Percentiles rank a stretch among this genome's conserved stretches.
Evolutionary conservation across 2,329 filamentous ascomycete genomes (phyloP).

Genomic region (Stagonosporopsis vannaccii): DNA sequence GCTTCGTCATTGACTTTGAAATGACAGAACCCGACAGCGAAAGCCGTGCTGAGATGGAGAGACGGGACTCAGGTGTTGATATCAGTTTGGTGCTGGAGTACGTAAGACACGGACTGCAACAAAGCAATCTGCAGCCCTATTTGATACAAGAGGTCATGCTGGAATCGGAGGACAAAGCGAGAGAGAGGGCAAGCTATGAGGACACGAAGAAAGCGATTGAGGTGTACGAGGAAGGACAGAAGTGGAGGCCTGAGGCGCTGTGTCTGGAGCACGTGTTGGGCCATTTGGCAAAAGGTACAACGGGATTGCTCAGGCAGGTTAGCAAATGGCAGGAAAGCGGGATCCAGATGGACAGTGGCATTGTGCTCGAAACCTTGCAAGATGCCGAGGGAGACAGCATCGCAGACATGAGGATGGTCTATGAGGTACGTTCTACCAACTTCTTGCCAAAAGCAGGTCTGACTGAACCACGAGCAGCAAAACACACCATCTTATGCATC

Average conservation of each 20-base stretch:
- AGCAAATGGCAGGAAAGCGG: constrained; percentile 55
- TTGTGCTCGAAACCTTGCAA: constrained; percentile 54
- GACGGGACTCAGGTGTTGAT: constrained; percentile 80
- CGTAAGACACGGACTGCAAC: constrained; percentile 73
- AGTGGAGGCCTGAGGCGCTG: constrained; percentile 41
- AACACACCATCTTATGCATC: not conserved
- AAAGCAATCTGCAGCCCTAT: constrained; percentile 70
- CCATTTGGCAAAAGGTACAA: constrained; percentile 45
- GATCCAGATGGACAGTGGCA: constrained; percentile 73
- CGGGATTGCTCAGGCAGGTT: constrained; percentile 47
- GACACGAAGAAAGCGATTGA: constrained; percentile 45
- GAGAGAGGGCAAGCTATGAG: constrained; percentile 33
- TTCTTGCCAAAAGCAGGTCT: constrained; percentile 5
- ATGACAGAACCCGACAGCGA: constrained; percentile 67
- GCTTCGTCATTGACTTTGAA: constrained; percentile 80
- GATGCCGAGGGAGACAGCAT: constrained; percentile 23
- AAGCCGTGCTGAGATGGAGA: constrained; percentile 73
- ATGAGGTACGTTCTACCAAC: constrained; percentile 49
- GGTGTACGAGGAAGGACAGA: constrained; percentile 55
- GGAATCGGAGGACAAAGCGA: constrained; percentile 7
- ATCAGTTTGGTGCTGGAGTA: constrained; percentile 77
- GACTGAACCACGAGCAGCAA: constrained; percentile 13
- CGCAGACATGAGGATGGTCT: constrained; percentile 67
- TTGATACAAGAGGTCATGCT: constrained; percentile 55
- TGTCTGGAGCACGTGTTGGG: constrained; percentile 51